Evolutionary conservation across 306 rosid genomes (phyloP).

Genomic region (Mimosa bimucronata): DNA sequence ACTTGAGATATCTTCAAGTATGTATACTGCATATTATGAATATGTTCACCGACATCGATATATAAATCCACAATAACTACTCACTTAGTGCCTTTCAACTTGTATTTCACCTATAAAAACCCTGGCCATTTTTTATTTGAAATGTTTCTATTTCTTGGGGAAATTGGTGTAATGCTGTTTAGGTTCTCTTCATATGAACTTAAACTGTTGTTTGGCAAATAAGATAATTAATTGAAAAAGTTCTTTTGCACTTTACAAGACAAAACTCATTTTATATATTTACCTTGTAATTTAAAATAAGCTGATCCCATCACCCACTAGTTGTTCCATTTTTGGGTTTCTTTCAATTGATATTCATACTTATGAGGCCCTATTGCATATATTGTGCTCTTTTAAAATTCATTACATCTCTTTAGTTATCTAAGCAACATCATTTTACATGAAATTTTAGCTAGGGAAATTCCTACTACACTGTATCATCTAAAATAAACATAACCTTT

Average conservation of each 20-base stretch:
- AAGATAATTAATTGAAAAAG: no score
- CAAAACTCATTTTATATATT: no score
- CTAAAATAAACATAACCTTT: background rate
- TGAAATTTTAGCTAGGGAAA: background rate
- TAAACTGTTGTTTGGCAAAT: no score
- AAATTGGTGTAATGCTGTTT: no score
- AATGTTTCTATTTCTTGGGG: no score
- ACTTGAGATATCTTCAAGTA: background rate
- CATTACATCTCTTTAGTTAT: background rate
- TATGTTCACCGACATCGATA: background rate
- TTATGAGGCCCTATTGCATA: background rate
- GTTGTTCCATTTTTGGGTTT: background rate
- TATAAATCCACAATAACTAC: background rate
- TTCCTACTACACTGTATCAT: background rate
- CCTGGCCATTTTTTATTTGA: no score
- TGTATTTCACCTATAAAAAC: background rate
- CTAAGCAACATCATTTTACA: background rate
- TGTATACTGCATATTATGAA: background rate
- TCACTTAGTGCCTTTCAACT: background rate
- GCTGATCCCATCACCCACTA: no score
- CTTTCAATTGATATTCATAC: background rate
- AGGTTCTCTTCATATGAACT: background rate
- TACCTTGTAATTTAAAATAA: no score
- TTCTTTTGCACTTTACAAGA: no score
- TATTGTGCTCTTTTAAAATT: background rate